Base-by-base conservation (phyloP, 495 filamentous ascomycete genomes). In the Tricharina praecox region DNA sequence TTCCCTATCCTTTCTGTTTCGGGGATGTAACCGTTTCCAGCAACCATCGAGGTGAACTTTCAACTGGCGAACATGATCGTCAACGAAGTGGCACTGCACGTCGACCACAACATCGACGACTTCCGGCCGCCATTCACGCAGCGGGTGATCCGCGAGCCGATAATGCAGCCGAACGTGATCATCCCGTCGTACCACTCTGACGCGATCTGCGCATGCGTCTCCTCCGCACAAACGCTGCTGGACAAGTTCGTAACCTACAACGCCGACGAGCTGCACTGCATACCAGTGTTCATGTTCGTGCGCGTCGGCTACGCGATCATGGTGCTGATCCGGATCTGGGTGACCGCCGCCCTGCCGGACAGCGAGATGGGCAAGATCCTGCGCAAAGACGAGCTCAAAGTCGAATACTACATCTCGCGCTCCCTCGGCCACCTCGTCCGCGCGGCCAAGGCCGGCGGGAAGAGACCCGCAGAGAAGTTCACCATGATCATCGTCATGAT, bases 321-420 rank as follows among this genome's bases (percentile, higher is more conserved):
- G n/a, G 74, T 85, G 15, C 63, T 95, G 15, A 85, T 93, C 60
- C 94, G 92, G 56, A 74, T 94, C 50, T 85, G 85, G 62, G 82
- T 85, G 41, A 77, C 82, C 2, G 78, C 83, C 8, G 76, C 72
- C 10, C 69, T 74, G 9, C 70, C 81, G 0, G 69, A 75, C 36
- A 75, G 75, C 19, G 78, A 81, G 53, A 66, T 94, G 0, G 81
- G 81, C 3, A 80, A 77, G 55, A 72, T 93, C 18, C 79, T 94
- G 49, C 74, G 78, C 45, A 76, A 77, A 49, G 72, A 80, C 28
- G 73, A 79, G 36, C 70, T 94, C 58, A 74, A 74, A 34, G 75
- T 93, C 7, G 81, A 88, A 47, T 66, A 79, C 23, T 80, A 88
- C 55, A 65, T 93, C 0, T 77, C 82, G 47, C 63, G 63, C 8